Base-by-base conservation (phyloP, 1,139 yeast species). In the Candida freyschussii region DNA sequence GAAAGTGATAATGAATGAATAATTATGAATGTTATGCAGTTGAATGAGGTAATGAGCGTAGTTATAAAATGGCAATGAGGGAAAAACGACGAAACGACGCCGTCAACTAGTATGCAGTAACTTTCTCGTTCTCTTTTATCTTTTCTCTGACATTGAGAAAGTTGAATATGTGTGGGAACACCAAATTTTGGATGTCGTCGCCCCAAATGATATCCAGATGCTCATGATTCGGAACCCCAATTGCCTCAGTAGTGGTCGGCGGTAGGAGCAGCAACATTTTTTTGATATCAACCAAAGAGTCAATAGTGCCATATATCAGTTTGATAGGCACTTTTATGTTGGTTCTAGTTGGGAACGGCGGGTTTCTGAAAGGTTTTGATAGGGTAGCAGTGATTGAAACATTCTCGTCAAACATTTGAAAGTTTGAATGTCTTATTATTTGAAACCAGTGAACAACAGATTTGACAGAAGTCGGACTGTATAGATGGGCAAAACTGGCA, bases 361-460 rank as follows among this genome's bases (percentile, higher is more conserved):
- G 54, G 0, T 77, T 34, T 30, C 45, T 40, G 38, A 48, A 52
- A 17, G 76, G 73, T 21, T 67, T 57, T 14, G 70, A 59, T 19
- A 59, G 44, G 4, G 62, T 49, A 30, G 56, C 56, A 30, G 57
- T 41, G 47, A 63, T 34, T 40, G 59, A 53, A 21, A 55, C 55
- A 8, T 59, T 57, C 39, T 85, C 95, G 50, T 81, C 89, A 58
- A 78, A 89, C 95, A 89, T 81, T 57, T 86, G 95, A 56, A 89
- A 87, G 33, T 75, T 73, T 26, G 75, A 76, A n/a, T 84, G 68
- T 28, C 83, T 67, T 43, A 89, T 82, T 36, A 89, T 86, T 59
- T 89, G 97, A 56, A 89, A 89, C 97, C 97, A 89, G 59, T 89
- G 97, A 21, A 87, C 96, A 30, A 86, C 91, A 16, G 85, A 76